Evolutionary conservation across 768 basidiomycete species (phyloP).

Genomic region (Mycena maculata): DNA sequence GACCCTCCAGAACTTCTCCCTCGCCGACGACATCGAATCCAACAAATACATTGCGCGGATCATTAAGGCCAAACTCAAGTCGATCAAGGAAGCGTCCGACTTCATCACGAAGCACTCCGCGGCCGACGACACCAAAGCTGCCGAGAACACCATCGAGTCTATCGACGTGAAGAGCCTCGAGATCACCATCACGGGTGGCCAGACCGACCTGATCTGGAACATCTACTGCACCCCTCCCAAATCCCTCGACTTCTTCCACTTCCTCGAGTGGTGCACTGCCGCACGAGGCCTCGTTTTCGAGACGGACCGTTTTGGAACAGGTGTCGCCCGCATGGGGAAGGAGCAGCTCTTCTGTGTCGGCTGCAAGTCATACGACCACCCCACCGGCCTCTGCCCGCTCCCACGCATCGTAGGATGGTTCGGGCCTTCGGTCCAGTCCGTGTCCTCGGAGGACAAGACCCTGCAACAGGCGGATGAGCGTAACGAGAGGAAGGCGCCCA

Average conservation of each 20-base stretch:
- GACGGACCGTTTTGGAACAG: not conserved
- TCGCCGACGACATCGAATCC: not conserved
- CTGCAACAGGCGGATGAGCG: not conserved
- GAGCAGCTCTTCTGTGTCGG: conserved; percentile 16
- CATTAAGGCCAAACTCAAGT: conserved; percentile 6
- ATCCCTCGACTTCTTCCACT: not conserved
- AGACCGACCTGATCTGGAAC: not conserved
- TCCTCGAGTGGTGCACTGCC: not conserved
- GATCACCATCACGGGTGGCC: not conserved
- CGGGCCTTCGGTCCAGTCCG: not conserved
- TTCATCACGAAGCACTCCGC: not conserved
- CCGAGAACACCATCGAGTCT: not conserved
- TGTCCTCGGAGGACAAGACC: not conserved
- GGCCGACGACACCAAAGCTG: not conserved
- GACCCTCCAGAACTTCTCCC: conserved; percentile 8
- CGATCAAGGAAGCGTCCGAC: not conserved
- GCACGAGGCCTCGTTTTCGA: not conserved
- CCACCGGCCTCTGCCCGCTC: conserved; percentile 11
- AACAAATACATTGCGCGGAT: not conserved
- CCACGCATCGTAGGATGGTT: conserved; percentile 15
- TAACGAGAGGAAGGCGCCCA: not conserved
- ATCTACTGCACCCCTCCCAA: not conserved
- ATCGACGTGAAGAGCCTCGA: conserved; percentile 2
- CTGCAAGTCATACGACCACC: conserved; percentile 16
- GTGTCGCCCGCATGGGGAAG: not conserved